phyloP scores from a whole-genome alignment of 106 monocot genomes.

The Allium sativum region DNA sequence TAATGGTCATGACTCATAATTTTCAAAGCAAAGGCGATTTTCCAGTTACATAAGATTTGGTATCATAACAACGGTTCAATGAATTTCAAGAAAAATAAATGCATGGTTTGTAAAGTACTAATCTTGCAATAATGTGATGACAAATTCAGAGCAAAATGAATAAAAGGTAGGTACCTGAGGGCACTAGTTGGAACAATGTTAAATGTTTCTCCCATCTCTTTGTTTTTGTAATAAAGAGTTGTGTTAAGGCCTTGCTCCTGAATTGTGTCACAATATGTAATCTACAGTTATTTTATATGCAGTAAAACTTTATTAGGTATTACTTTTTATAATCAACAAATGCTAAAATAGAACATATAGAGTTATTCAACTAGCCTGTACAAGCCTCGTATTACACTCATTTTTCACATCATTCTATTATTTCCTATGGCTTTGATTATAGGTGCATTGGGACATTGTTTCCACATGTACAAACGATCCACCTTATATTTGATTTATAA shows the following conservation, averaged over 20 bases:
- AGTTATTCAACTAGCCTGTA: slow-evolving; percentile 29
- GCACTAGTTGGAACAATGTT: slow-evolving; percentile 99
- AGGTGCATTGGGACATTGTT: slow-evolving; percentile 57
- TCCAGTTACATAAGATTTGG: too few relatives aligned
- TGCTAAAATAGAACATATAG: background rate
- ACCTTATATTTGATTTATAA: slow-evolving; percentile 39
- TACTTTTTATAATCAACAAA: background rate
- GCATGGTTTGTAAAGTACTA: too few relatives aligned
- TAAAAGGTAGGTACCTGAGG: slow-evolving; percentile 55
- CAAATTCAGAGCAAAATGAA: background rate
- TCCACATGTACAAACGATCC: slow-evolving; percentile 96
- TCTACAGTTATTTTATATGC: too few relatives aligned
- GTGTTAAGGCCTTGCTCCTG: slow-evolving; percentile 92
- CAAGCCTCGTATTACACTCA: slow-evolving; percentile 80
- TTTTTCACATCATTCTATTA: slow-evolving; percentile 80
- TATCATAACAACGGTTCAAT: too few relatives aligned
- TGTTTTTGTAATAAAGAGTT: slow-evolving; percentile 91
- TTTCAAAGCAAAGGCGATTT: too few relatives aligned
- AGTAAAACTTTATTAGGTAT: background rate
- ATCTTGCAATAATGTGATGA: too few relatives aligned
- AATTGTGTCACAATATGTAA: slow-evolving; percentile 70
- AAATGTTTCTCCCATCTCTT: slow-evolving; percentile 89
- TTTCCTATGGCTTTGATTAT: slow-evolving; percentile 68
- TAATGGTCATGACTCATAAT: too few relatives aligned
- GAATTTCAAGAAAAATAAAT: too few relatives aligned